phyloP scores from a whole-genome alignment of 306 rosid species.

The Aeschynomene evenia region DNA sequence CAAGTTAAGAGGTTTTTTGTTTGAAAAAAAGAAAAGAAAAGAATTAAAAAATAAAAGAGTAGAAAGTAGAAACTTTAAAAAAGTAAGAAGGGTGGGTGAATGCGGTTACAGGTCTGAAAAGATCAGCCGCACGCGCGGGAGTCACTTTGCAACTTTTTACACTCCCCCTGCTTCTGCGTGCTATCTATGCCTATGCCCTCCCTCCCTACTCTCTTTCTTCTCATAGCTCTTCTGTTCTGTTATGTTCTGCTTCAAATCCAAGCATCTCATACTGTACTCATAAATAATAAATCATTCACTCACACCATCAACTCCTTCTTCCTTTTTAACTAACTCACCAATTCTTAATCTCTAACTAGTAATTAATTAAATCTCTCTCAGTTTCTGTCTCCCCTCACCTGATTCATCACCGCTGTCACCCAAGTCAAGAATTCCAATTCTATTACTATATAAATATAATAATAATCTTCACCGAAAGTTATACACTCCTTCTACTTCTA shows the following conservation, averaged over 20 bases:
- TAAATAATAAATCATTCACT: not conserved
- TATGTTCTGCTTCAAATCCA: not conserved
- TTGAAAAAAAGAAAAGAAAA: no score
- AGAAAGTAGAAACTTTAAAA: no score
- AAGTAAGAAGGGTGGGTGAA: not conserved
- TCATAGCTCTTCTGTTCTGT: not conserved
- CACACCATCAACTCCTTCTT: not conserved
- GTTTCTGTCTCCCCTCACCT: constrained; percentile 14
- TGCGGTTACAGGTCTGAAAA: constrained; percentile 16
- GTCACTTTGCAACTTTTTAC: not conserved
- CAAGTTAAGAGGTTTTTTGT: no score
- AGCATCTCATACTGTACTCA: not conserved
- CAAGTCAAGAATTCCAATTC: not conserved
- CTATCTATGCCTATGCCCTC: no score
- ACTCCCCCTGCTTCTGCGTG: not conserved
- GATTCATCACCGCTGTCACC: not conserved
- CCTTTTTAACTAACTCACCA: not conserved
- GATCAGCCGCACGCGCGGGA: constrained; percentile 69
- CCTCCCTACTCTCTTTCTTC: not conserved
- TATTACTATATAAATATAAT: no score
- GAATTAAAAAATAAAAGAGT: no score
- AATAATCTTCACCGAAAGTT: constrained; percentile 32
- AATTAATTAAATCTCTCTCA: no score
- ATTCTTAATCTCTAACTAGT: not conserved
- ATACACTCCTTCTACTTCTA: constrained; percentile 4